Base-by-base conservation (phyloP, 768 basidiomycete genomes). In the Psilocybe tampanensis region DNA sequence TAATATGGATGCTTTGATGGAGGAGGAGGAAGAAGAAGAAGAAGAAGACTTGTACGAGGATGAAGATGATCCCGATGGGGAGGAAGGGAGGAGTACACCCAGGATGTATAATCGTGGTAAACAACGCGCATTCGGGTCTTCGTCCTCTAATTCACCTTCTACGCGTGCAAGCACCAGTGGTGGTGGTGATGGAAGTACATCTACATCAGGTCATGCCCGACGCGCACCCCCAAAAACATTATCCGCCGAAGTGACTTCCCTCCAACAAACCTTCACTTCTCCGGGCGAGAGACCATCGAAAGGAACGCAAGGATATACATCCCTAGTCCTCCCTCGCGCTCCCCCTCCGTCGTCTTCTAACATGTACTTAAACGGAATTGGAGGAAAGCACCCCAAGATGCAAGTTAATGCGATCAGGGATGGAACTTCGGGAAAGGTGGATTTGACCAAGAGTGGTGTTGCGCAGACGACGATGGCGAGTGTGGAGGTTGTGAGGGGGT, bases 391-490 rank as follows among this genome's bases (percentile, higher is more conserved):
- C n/a, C 13, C 36, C 12, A 13, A n/a, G 36, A 39, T 39, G 36
- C 36, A 39, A 39, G 41, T 33, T 19, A 33, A 32, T 60, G 49
- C 34, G 24, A 58, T 32, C 44, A 29, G 52, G 56, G 39, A 55
- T 3, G 49, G 47, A 15, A 68, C 62, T 5, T 75, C 81, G 48
- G 81, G 86, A 2, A 81, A 78, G 47, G 72, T 94, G 15, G 92
- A 96, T 70, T 74, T 94, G 42, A 86, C 90, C 1, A 79, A 81
- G 11, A 82, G 86, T 17, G 92, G 94, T 3, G 74, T 92, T 11
- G 94, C 93, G 7, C 90, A 92, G 68, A 88, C 86, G 6, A 93
- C 90, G 4, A 95, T 97, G 94, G 89, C 90, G 15, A 92, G 86
- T 49, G 85, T 96, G 41, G 90, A 92, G 65, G 83, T 92, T 29